phyloP scores from a whole-genome alignment of 2,329 filamentous ascomycete genomes.

The Paecilomyces fulvus region DNA sequence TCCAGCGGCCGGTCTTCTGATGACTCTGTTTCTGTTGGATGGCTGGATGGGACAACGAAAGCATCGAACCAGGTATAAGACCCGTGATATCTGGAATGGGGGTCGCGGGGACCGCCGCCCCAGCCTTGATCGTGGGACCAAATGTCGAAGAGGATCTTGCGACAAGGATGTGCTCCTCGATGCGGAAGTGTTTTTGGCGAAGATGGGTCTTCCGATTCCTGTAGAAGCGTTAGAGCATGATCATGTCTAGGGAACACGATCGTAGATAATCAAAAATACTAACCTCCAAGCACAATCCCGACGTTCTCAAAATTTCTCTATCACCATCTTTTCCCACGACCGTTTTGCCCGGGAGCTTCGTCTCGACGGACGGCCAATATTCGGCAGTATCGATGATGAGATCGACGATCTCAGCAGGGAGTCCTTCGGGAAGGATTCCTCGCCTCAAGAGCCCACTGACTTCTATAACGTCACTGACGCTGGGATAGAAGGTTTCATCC shows the following conservation, averaged over 20 bases:
- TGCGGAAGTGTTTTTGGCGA: slow-evolving; percentile 21
- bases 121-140: slow-evolving; percentile 30
- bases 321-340: slow-evolving; percentile 24
- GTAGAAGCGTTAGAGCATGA: neutral
- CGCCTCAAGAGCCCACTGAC: slow-evolving; percentile 23
- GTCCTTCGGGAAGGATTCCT: slow-evolving; percentile 13
- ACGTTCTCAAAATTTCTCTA: slow-evolving; percentile 25
- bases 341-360: slow-evolving; percentile 11
- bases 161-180: slow-evolving; percentile 27
- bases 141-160: slow-evolving; percentile 30
- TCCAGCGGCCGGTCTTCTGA: slow-evolving; percentile 3
- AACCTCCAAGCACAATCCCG: slow-evolving; percentile 27
- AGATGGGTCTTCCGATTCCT: slow-evolving; percentile 10
- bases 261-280: neutral
- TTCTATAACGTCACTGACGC: slow-evolving; percentile 23
- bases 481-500: slow-evolving; percentile 17
- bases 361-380: slow-evolving; percentile 15
- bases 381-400: slow-evolving; percentile 31
- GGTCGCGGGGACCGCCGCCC: slow-evolving; percentile 10
- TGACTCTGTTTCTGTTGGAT: slow-evolving; percentile 5
- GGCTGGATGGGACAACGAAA: slow-evolving; percentile 17
- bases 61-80: slow-evolving; percentile 34
- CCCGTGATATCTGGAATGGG: slow-evolving; percentile 15
- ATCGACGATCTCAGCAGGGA: slow-evolving; percentile 32
- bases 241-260: neutral